Evolutionary conservation across 2,329 filamentous ascomycete species (phyloP).

Genomic region (Coniochaeta hoffmannii): DNA sequence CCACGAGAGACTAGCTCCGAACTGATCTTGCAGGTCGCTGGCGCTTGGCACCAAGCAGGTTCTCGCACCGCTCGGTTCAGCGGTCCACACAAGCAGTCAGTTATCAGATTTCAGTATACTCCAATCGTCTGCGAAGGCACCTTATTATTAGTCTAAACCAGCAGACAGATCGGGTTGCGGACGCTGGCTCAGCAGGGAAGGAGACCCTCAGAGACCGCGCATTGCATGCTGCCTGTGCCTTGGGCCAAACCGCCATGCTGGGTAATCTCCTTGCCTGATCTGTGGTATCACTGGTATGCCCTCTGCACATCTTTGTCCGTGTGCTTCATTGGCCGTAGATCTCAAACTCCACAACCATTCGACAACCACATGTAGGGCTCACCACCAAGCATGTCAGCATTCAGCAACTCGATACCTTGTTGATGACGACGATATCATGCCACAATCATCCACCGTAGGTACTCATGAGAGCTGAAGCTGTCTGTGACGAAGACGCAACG

Average conservation of each 20-base stretch:
- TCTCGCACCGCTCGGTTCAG: background rate
- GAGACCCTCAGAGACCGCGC: background rate
- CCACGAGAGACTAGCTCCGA: background rate
- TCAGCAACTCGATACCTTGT: background rate
- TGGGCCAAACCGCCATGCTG: background rate
- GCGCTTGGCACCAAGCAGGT: background rate
- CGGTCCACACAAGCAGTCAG: background rate
- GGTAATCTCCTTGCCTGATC: background rate
- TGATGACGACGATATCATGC: background rate
- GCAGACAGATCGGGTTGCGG: too few species aligned
- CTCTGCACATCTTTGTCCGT: background rate
- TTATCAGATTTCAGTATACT: background rate
- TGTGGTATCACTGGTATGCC: too few species aligned
- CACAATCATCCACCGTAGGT: too few species aligned
- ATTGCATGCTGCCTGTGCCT: too few species aligned
- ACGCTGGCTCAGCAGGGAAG: background rate
- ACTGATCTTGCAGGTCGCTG: background rate
- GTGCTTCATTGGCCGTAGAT: background rate
- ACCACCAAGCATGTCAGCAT: background rate
- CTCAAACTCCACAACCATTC: background rate
- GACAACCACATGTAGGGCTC: background rate
- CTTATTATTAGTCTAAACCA: too few species aligned
- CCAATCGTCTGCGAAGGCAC: too few species aligned
- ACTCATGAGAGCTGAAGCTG: too few species aligned
- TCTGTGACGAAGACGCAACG: too few species aligned